Conservation (phyloP, 352 stramenopile genomes). For the Globisporangium radiosum region DNA sequence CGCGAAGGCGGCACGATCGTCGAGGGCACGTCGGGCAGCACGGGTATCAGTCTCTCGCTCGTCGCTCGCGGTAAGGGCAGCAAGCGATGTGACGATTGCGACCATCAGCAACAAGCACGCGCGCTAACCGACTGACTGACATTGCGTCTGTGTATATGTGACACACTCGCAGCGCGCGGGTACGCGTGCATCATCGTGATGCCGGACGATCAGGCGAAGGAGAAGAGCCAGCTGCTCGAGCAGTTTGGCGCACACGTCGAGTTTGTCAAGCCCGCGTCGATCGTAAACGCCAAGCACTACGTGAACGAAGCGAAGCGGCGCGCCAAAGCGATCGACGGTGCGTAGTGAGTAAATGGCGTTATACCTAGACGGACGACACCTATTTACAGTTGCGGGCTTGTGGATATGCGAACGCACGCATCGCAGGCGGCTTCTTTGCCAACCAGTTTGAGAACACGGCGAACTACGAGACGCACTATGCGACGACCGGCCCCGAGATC, state of each 20-base stretch:
- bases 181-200: slow-evolving; percentile 96
- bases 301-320: slow-evolving; percentile 92
- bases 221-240: slow-evolving; percentile 82
- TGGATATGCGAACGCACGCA: neutral
- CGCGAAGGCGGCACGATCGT: slow-evolving; percentile 91
- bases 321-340: slow-evolving; percentile 76
- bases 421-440: slow-evolving; percentile 89
- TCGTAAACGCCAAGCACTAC: slow-evolving; percentile 97
- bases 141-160: neutral
- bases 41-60: slow-evolving; percentile 95
- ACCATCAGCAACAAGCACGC: neutral
- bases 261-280: slow-evolving; percentile 89
- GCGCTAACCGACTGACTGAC: neutral
- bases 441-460: slow-evolving; percentile 98
- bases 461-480: slow-evolving; percentile 94
- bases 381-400: neutral
- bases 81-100: neutral
- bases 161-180: slow-evolving; percentile 54
- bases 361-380: too few species aligned
- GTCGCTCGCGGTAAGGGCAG: slow-evolving; percentile 65
- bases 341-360: neutral
- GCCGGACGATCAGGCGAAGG: slow-evolving; percentile 95
- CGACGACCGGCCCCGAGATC: slow-evolving; percentile 95
- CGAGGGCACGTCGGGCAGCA: slow-evolving; percentile 97
- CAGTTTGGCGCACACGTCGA: slow-evolving; percentile 85